These are phyloP conservation scores for Ceratorhiza oryzae-sativae DNA, from an alignment of 1,284 basidiomycete species.

Conservation along the genomic window DNA sequence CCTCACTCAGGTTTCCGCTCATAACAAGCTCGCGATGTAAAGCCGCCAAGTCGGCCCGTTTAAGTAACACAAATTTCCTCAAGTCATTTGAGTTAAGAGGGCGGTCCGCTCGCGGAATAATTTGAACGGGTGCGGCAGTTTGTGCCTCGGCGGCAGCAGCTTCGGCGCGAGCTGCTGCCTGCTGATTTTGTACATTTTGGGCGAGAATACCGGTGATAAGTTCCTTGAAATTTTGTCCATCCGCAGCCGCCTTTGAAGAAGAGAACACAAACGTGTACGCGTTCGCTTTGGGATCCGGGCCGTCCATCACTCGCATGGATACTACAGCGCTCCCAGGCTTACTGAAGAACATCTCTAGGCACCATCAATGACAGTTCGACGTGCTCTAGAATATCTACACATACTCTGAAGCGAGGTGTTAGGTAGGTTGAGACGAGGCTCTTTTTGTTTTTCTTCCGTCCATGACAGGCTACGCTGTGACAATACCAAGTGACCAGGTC, in stretches of 20 bases:
- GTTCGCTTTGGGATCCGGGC: slow-evolving; percentile 30
- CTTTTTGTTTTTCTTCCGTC: slow-evolving; percentile 37
- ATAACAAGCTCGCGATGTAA: slow-evolving; percentile 89
- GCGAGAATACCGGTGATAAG: slow-evolving; percentile 76
- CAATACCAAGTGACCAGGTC: slow-evolving; percentile 34
- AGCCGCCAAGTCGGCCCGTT: slow-evolving; percentile 74
- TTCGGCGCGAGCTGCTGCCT: slow-evolving; percentile 39
- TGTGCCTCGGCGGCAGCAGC: slow-evolving; percentile 42
- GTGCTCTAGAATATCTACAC: background rate
- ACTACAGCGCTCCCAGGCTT: slow-evolving; percentile 13
- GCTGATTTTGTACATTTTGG: slow-evolving; percentile 55
- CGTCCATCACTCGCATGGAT: slow-evolving; percentile 36
- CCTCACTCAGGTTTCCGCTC: slow-evolving; percentile 82
- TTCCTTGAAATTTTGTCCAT: slow-evolving; percentile 81
- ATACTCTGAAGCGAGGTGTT: slow-evolving; percentile 31
- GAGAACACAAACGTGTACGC: slow-evolving; percentile 84
- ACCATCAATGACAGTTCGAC: background rate
- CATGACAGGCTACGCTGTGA: slow-evolving; percentile 34
- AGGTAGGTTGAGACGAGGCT: slow-evolving; percentile 33
- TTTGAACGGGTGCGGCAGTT: slow-evolving; percentile 35
- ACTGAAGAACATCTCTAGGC: slow-evolving; percentile 38
- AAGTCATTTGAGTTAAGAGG: slow-evolving; percentile 49
- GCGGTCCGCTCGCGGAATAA: slow-evolving; percentile 59
- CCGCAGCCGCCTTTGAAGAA: slow-evolving; percentile 65
- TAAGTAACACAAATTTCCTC: slow-evolving; percentile 79